Conservation (phyloP, 2,329 filamentous ascomycete genomes). For the Cladosporium cucumerinum region DNA sequence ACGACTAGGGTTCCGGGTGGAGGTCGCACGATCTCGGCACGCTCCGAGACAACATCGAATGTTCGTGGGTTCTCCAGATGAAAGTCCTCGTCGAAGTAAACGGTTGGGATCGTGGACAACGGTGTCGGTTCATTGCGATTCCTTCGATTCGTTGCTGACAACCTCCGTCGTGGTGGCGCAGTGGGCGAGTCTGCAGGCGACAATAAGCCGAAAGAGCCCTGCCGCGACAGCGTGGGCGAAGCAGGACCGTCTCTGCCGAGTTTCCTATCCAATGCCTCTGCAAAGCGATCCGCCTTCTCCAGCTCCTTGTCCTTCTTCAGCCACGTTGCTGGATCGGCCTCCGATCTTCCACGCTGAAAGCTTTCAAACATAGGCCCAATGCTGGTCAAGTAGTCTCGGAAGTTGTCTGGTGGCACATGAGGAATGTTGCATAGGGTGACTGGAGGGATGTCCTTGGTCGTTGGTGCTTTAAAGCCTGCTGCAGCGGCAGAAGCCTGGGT, state of each 20-base stretch:
- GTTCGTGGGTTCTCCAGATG: conserved; percentile 93
- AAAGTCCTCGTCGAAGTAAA: conserved; percentile 95
- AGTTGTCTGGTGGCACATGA: conserved; percentile 74
- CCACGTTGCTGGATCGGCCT: conserved; percentile 57
- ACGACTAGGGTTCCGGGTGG: conserved; percentile 46
- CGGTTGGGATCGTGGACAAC: conserved; percentile 82
- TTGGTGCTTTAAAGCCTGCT: conserved; percentile 66
- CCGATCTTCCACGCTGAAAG: conserved; percentile 77
- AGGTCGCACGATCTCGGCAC: conserved; percentile 87
- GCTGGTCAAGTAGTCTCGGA: conserved; percentile 79
- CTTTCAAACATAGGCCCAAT: conserved; percentile 87
- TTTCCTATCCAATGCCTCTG: conserved; percentile 46
- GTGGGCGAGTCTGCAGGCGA: conserved; percentile 48
- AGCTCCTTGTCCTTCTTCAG: conserved; percentile 44
- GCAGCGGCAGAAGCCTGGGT: conserved; percentile 66
- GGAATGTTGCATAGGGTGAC: conserved; percentile 86
- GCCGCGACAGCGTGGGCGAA: conserved; percentile 36
- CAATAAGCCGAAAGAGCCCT: conserved; percentile 40
- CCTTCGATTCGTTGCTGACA: conserved; percentile 53
- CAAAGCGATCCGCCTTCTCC: conserved; percentile 48
- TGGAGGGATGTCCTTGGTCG: conserved; percentile 84
- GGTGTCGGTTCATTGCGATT: conserved; percentile 72
- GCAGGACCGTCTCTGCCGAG: conserved; percentile 34
- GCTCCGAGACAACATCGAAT: conserved; percentile 94
- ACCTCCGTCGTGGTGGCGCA: conserved; percentile 41